Evolutionary conservation across 176 grass and related monocot species (phyloP).

Genomic region (Oryza rufipogon): DNA sequence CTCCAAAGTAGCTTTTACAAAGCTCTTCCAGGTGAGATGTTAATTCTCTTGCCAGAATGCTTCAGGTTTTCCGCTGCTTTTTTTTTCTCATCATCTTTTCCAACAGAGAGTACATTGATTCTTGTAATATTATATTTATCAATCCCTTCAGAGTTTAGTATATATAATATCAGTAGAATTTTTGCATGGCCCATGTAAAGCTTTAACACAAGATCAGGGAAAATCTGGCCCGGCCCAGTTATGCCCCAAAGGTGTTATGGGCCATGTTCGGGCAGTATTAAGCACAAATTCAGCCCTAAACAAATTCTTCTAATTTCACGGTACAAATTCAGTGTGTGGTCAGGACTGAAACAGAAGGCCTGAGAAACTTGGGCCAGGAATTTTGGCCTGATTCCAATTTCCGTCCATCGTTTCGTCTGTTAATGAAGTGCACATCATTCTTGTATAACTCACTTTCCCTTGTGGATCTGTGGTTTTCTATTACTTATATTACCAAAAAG

Average conservation of each 20-base stretch:
- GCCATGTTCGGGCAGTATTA: not conserved
- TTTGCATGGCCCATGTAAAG: not conserved
- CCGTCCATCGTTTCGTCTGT: not conserved
- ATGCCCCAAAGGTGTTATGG: not conserved
- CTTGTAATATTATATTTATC: not conserved
- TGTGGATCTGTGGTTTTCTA: not conserved
- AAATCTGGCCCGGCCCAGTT: not conserved
- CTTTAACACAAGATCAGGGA: not conserved
- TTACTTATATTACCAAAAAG: not conserved
- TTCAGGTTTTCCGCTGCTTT: not conserved
- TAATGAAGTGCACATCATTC: not conserved
- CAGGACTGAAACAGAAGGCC: too few relatives aligned
- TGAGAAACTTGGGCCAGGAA: not conserved
- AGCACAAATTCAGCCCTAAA: not conserved
- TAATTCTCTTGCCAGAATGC: not conserved
- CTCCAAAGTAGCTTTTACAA: conserved; percentile 92
- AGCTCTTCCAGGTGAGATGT: conserved; percentile 74
- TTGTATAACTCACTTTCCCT: not conserved
- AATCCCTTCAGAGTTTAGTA: not conserved
- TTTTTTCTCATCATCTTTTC: not conserved
- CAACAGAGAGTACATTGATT: not conserved
- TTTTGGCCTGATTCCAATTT: not conserved
- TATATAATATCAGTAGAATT: not conserved
- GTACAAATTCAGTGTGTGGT: not conserved
- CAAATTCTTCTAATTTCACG: not conserved